Conservation (phyloP, 768 basidiomycete species). For the Rhodotorula diobovata region DNA sequence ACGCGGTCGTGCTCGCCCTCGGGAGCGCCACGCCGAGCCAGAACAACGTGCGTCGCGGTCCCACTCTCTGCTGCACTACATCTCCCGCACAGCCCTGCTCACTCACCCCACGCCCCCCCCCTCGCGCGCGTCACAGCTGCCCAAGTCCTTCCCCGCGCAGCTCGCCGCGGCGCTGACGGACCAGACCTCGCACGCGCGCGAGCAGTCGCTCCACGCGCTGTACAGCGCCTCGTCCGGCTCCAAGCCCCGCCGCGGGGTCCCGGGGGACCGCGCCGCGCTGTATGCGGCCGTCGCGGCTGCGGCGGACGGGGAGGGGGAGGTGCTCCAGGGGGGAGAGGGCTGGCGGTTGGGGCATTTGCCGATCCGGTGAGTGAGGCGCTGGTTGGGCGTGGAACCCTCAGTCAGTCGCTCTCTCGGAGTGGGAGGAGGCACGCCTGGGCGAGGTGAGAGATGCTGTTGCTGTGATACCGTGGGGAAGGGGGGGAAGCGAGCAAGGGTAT, state of each 20-base stretch:
- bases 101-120: neutral
- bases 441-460: neutral
- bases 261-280: neutral
- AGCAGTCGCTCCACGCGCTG: constrained; percentile 16
- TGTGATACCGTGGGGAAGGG: neutral
- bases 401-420: no score
- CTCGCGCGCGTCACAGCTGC: no score
- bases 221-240: constrained; percentile 3
- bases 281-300: constrained; percentile 4
- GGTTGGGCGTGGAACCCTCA: no score
- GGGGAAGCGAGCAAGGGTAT: neutral
- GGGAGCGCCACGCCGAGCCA: neutral
- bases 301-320: constrained; percentile 17
- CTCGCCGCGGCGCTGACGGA: constrained; percentile 10
- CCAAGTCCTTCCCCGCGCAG: neutral
- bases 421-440: neutral
- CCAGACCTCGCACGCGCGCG: constrained; percentile 27
- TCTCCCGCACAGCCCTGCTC: no score
- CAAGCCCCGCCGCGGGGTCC: constrained; percentile 9
- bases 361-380: neutral
- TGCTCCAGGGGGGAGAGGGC: neutral
- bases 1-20: constrained; percentile 12
- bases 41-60: neutral
- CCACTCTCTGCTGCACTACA: no score
- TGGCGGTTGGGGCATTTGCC: constrained; percentile 23